Conservation (phyloP, 768 basidiomycete genomes). For the Xerocomus spinulosus region DNA sequence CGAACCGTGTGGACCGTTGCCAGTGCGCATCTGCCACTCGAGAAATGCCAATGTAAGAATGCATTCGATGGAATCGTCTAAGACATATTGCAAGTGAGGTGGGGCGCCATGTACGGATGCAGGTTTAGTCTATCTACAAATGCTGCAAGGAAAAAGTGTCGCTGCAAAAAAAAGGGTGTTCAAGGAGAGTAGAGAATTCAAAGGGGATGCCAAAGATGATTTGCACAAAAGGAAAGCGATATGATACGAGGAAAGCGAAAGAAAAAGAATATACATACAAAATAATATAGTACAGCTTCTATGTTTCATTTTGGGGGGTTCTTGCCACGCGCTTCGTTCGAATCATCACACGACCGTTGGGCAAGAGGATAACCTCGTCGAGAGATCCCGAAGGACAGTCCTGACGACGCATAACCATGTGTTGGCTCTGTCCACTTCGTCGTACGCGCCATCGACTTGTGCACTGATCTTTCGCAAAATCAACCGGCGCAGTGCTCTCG, state of each 20-base stretch:
- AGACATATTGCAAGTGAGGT: not conserved
- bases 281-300: slow-evolving; percentile 28
- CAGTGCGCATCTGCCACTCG: too few species aligned
- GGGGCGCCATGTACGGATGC: not conserved
- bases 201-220: not conserved
- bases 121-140: not conserved
- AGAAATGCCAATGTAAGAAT: not conserved
- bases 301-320: not conserved
- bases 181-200: not conserved
- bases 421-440: slow-evolving; percentile 57
- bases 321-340: not conserved
- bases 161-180: not conserved
- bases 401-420: slow-evolving; percentile 63
- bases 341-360: slow-evolving; percentile 11
- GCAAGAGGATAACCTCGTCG: slow-evolving; percentile 18
- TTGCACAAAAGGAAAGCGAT: not conserved
- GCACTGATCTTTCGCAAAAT: slow-evolving; percentile 63
- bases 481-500: slow-evolving; percentile 55
- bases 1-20: not conserved
- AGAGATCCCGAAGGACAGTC: slow-evolving; percentile 56
- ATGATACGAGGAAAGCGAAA: slow-evolving; percentile 9
- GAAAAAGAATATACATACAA: slow-evolving; percentile 29
- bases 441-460: slow-evolving; percentile 49
- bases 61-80: not conserved
- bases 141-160: not conserved